Evolutionary conservation across 2,329 filamentous ascomycete genomes (phyloP), one percentile per base, ranked within the genome.

Genomic region (Scleromitrula shiraiana): DNA sequence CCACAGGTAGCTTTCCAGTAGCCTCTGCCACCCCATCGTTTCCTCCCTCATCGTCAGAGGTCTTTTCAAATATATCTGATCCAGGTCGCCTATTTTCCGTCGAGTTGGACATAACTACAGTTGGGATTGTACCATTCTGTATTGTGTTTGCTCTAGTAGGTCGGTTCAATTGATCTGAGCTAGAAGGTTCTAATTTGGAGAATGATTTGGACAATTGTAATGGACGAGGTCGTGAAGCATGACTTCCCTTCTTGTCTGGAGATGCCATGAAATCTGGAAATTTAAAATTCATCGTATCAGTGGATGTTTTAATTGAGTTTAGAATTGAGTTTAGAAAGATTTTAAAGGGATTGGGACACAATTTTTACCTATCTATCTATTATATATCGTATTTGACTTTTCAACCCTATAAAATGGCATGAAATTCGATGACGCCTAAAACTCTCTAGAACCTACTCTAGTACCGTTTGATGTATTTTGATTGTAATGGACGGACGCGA

Each of bases 201-300:
- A 68, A 69, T 23, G 66, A 69, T 40, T 65, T 65, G 22, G 66
- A 65, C n/a, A 59, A 49, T 27, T 67, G 60, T 30, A 66, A 56
- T 35, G 60, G 61, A 32, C 60, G 58, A 50, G 62, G 64, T 37
- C 59, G 56, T 39, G 54, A 51, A 38, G 30, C 47, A 20, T 62
- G 59, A 36, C 37, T 55, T n/a, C n/a, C n/a, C 49, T 55, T 61
- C 42, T 45, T 54, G 8, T 30, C 38, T 29, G 59, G 41, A 24
- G 59, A 56, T 26, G 61, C 56, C 62, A 65, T 65, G 47, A 62
- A 62, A 48, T 60, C 59, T 58, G 59, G 57, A 7, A 62, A 47
- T 37, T 51, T 50, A 42, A 61, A 59, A 40, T 57, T 19, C 56
- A 61, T 59, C 29, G 54, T 61, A 52, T 63, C 52, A 63, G 59